phyloP scores from a whole-genome alignment of 257 asterid species.

The Nicotiana sylvestris region DNA sequence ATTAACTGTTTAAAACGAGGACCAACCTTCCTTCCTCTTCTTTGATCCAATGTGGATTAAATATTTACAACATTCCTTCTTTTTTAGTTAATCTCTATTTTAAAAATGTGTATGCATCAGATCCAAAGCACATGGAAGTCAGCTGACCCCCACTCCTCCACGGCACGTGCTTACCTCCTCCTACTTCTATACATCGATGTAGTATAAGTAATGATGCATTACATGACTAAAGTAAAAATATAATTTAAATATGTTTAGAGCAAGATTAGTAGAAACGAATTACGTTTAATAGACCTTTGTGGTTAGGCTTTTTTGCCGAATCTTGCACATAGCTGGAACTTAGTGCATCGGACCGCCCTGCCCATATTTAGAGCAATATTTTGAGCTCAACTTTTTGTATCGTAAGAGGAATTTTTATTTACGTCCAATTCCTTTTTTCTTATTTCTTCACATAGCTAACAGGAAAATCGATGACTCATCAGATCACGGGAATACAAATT shows the following conservation, averaged over 20 bases:
- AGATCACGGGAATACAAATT: not conserved
- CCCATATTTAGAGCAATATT: no score
- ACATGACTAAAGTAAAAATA: not conserved
- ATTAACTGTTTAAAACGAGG: not conserved
- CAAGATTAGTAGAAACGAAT: no score
- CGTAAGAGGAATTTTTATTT: no score
- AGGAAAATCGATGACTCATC: not conserved
- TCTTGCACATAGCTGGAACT: no score
- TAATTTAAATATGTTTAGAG: not conserved
- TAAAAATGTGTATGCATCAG: slow-evolving; percentile 45
- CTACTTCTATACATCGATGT: not conserved
- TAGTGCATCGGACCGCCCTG: no score
- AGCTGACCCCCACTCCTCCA: slow-evolving; percentile 53
- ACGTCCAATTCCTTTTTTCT: no score
- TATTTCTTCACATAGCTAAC: no score
- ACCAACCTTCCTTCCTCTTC: slow-evolving; percentile 10
- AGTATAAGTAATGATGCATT: not conserved
- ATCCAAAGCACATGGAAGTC: slow-evolving; percentile 77
- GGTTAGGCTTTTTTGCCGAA: no score
- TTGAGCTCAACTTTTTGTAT: not conserved
- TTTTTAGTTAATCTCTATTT: not conserved
- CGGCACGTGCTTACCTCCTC: slow-evolving; percentile 56
- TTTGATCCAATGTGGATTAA: slow-evolving; percentile 1
- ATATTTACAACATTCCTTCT: slow-evolving; percentile 30
- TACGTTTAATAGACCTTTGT: no score